Evolutionary conservation across 2,329 filamentous ascomycete species (phyloP), one percentile per base, ranked within the genome.

Genomic region (Aspergillus quadrilineatus): DNA sequence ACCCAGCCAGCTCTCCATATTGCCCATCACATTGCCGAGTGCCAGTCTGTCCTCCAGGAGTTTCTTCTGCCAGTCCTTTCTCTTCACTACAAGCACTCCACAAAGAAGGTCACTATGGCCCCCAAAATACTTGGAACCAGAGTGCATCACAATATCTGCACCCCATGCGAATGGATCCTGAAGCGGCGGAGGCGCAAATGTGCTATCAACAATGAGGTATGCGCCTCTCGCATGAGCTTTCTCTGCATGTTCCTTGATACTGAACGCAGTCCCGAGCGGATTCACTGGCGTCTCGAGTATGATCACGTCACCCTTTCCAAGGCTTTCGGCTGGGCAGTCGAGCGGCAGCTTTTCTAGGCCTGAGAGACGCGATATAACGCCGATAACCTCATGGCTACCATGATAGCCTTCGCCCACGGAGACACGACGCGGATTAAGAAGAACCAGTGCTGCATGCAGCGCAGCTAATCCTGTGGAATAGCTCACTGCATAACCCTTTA

Each of bases 281-380:
- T 99, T 99, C 41, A 97, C 80, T 0, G 94, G 94, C 4, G 93
- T 97, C 77, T 99, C 94, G 43, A 97, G 80, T 71, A 96, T 89
- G 53, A 99, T 82, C 2, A 97, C 79, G 71, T 97, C 94, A 2
- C 93, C 93, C 4, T 83, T 76, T 22, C 85, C 80, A 1, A 97
- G 80, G 28, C 85, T 82, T 41, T 84, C 82, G 6, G 82, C 78
- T 7, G 85, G 78, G 67, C 85, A 89, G 66, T 88, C 84, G 10
- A 97, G 82, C n/a, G 86, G 81, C 1, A 97, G 80, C 61, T 88
- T 82, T 70, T 87, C 75, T 28, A 96, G 82, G 0, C 89, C 88
- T 14, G 87, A 90, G 39, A 97, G 85, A 60, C 90, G 89, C 49
- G 82, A 75, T 58, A 95, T 80, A 36, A 97, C 66, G 3, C 28